Evolutionary conservation across 495 filamentous ascomycete species (phyloP).

Genomic region (Lophiostoma macrostomum): DNA sequence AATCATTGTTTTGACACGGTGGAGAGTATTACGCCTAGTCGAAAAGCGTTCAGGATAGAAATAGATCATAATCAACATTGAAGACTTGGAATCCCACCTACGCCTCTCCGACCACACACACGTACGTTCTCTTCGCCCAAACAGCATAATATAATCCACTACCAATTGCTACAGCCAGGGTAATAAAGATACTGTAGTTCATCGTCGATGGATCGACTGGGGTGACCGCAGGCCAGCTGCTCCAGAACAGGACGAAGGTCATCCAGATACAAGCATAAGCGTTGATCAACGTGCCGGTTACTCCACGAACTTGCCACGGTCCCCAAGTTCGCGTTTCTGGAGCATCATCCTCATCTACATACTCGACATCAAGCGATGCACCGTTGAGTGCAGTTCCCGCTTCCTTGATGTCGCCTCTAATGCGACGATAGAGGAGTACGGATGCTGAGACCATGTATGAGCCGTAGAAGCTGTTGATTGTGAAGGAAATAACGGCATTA

Average conservation of each 20-base stretch:
- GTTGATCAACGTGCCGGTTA: background rate
- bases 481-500: slow-evolving; percentile 50
- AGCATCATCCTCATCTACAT: background rate
- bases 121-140: slow-evolving; percentile 2
- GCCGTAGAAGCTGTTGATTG: slow-evolving; percentile 12
- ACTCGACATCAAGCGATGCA: no score
- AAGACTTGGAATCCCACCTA: no score
- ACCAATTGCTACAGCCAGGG: background rate
- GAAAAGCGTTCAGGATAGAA: no score
- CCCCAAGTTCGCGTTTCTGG: background rate
- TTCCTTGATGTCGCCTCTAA: background rate
- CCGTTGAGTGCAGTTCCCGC: no score
- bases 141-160: slow-evolving; percentile 2
- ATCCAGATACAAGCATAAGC: slow-evolving; percentile 40
- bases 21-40: no score
- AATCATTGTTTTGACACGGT: no score
- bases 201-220: slow-evolving; percentile 45
- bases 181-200: slow-evolving; percentile 44
- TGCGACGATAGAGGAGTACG: slow-evolving; percentile 7
- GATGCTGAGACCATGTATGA: slow-evolving; percentile 12
- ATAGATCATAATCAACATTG: no score
- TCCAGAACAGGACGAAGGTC: slow-evolving; percentile 41
- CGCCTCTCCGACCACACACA: background rate
- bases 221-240: slow-evolving; percentile 40
- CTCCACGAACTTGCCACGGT: background rate